A percentile compares a stretch with the other conserved stretches of the same genome.
Evolutionary conservation across 2,329 filamentous ascomycete genomes (phyloP).

Genomic region (Penicillium oxalicum): DNA sequence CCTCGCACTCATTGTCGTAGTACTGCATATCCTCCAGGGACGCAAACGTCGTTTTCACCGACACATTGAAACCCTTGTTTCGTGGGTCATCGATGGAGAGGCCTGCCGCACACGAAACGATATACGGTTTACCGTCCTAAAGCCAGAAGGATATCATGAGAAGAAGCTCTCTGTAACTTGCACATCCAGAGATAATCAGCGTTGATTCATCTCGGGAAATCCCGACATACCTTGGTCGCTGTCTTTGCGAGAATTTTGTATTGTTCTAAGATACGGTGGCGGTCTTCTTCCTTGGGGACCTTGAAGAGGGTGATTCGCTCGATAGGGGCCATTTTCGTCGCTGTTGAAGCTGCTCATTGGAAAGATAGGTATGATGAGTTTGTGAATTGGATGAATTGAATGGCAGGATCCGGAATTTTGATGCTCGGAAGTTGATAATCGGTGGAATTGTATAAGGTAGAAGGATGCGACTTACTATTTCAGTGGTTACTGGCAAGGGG

Average conservation of each 20-base stretch:
- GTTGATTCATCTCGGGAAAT: too few relatives aligned
- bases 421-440: too few relatives aligned
- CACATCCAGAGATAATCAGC: too few relatives aligned
- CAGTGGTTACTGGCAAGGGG: too few relatives aligned
- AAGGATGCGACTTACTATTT: not conserved
- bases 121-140: conserved; percentile 67
- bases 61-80: conserved; percentile 60
- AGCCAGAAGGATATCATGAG: not conserved
- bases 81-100: conserved; percentile 53
- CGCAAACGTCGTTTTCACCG: conserved; percentile 58
- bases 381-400: not conserved
- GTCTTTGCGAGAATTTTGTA: conserved; percentile 41
- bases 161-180: not conserved
- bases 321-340: conserved; percentile 34
- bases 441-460: too few relatives aligned
- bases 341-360: not conserved
- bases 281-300: conserved; percentile 43
- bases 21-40: conserved; percentile 63
- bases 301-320: conserved; percentile 52
- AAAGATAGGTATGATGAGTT: not conserved
- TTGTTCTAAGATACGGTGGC: conserved; percentile 39
- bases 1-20: conserved; percentile 58
- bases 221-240: conserved; percentile 38
- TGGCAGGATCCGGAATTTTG: not conserved
- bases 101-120: conserved; percentile 54